Evolutionary conservation across 2,329 filamentous ascomycete species (phyloP), one percentile per base, ranked within the genome.

Genomic region (Pseudogymnoascus sp.): DNA sequence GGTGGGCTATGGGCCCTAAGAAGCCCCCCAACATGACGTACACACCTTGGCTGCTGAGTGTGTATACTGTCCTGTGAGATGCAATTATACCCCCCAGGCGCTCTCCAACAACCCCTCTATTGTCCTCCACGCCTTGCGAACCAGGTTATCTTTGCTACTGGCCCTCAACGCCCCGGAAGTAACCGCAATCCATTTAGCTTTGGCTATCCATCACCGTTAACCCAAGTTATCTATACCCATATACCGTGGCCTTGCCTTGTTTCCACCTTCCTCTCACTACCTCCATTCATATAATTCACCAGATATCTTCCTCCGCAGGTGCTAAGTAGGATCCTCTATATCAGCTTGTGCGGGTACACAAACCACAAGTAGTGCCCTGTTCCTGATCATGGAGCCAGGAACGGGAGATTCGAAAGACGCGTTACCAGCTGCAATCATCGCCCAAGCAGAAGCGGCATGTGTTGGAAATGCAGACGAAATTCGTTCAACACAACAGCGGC

Each of bases 401-500:
- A 16, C 18, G 34, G 18, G 40, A 25, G 36, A 40, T 6, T 31
- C 59, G 5, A 36, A 25, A 28, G 59, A 65, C 53, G 60, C 60
- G 9, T 46, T 72, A 1, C 70, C 71, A 38, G 59, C 65, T 14
- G 63, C 65, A 9, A 59, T 73, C 18, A 70, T 73, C 60, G 70
- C 70, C 12, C 71, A 73, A 64, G 71, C 71, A 28, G 68, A 74
- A 65, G 69, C 71, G 59, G 72, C 71, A 0, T 72, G 72, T 9
- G 63, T 68, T 49, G 71, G 68, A 12, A 70, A 69, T 62, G 62
- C 68, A 18, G 67, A 69, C n/a, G 60, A 66, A 18, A 38, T 60
- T n/a, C 59, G 34, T 25, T 38, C 59, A 60, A 38, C 36, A 42
- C 21, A 38, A 43, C 59, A 38, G 16, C 23, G 59, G 6, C 34